Base-by-base conservation (phyloP, 768 basidiomycete genomes). In the Mycena sanguinolenta region DNA sequence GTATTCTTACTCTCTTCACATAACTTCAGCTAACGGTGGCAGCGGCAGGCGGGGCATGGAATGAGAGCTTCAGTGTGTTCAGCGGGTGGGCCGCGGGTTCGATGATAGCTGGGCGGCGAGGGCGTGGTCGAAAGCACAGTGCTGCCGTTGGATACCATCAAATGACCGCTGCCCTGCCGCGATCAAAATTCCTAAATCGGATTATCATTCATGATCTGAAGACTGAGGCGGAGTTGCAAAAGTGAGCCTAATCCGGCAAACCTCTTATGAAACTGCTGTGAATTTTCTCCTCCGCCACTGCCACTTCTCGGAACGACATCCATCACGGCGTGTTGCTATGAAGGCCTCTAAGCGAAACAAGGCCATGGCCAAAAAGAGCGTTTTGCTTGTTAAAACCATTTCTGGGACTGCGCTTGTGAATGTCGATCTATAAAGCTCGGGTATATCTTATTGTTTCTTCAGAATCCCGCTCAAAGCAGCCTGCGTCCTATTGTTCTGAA, bases 381-480 rank as follows among this genome's bases (percentile, higher is more conserved):
- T n/a, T 23, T 65, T 62, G 64, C 64, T 70, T 70, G 69, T 70
- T 42, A 53, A 39, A 64, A 25, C 69, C 64, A 42, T 57, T 65
- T 66, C 53, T 38, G 64, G 69, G 59, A 17, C 46, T 58, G 54
- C 8, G 39, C 44, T 65, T 65, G 63, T 70, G 25, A 27, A 50
- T 9, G 3, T 25, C 16, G 10, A 57, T 46, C 39, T 66, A 65
- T 65, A 70, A 70, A 49, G 19, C 44, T 30, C 30, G 23, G 27
- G 23, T 60, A 25, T 30, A 3, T 62, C 63, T 55, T 70, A 70
- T 70, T 70, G 69, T 70, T 42, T n/a, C n/a, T 30, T 70, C 58
- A 34, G 6, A 34, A 34, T 34, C 32, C 10, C 10, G 32, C 69
- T 38, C 64, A 70, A 70, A 70, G 64, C 69, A 70, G 64, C 27